Evolutionary conservation across 2,329 filamentous ascomycete species (phyloP).

Genomic region (Colletotrichum sp.): DNA sequence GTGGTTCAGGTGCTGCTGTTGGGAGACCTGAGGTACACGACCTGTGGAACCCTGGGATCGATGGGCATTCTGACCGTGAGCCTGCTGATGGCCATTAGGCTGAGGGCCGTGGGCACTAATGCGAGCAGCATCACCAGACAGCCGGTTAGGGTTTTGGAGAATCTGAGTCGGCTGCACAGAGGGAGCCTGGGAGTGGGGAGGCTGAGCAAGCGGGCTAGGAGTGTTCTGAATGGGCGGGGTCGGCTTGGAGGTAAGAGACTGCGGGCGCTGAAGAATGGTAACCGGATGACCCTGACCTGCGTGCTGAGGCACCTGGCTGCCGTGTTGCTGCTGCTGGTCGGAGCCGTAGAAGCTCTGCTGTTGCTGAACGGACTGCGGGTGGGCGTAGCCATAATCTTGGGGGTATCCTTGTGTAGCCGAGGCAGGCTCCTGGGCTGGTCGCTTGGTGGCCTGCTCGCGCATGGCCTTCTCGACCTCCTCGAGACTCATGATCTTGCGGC

Average conservation of each 20-base stretch:
- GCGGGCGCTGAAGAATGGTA: conserved; percentile 60
- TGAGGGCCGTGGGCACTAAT: conserved; percentile 24
- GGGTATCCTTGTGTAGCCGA: conserved; percentile 28
- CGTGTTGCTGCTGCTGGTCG: conserved; percentile 29
- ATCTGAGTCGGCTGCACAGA: conserved; percentile 72
- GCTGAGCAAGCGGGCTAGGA: conserved; percentile 35
- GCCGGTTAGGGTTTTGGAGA: conserved; percentile 77
- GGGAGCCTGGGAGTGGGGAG: conserved; percentile 37
- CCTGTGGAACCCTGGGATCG: conserved; percentile 62
- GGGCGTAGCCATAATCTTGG: conserved; percentile 21
- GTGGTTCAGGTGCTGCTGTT: conserved; percentile 66
- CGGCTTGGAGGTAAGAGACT: conserved; percentile 44
- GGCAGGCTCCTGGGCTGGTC: conserved; percentile 32
- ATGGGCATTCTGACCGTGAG: conserved; percentile 39
- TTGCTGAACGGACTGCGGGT: conserved; percentile 15
- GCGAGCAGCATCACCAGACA: conserved; percentile 51
- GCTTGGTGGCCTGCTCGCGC: conserved; percentile 69
- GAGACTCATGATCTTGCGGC: conserved; percentile 88
- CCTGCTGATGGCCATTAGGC: conserved; percentile 26
- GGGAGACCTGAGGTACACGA: conserved; percentile 58
- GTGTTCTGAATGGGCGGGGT: conserved; percentile 35
- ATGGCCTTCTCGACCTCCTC: conserved; percentile 97
- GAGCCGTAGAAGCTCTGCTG: conserved; percentile 16
- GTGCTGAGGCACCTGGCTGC: conserved; percentile 30
- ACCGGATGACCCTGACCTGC: conserved; percentile 52